A percentile compares a stretch with the other conserved stretches of the same genome.
phyloP scores from a whole-genome alignment of 1,284 basidiomycete genomes.

The Kalmanozyma brasiliensis region DNA sequence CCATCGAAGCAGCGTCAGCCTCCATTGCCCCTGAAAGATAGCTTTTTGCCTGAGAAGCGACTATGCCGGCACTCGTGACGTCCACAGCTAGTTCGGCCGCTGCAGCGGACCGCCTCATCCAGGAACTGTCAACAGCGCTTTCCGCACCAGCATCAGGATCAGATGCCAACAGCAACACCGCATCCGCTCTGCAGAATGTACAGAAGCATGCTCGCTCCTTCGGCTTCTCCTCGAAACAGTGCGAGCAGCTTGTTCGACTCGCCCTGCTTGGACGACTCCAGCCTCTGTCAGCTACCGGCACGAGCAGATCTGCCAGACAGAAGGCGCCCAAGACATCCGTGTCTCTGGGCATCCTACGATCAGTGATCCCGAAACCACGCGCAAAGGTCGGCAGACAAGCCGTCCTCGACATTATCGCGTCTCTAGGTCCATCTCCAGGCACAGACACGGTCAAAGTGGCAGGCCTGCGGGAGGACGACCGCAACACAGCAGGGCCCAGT shows the following conservation, averaged over 20 bases:
- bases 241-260: conserved; percentile 37
- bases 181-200: conserved; percentile 9
- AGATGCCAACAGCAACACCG: conserved; percentile 7
- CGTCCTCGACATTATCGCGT: conserved; percentile 32
- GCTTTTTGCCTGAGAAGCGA: no score
- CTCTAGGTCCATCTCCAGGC: conserved; percentile 35
- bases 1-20: no score
- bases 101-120: conserved; percentile 28
- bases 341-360: conserved; percentile 35
- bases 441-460: conserved; percentile 26
- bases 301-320: conserved; percentile 14
- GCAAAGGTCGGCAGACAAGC: conserved; percentile 32
- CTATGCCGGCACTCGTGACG: conserved; percentile 30
- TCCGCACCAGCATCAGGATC: conserved; percentile 17
- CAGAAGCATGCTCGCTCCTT: conserved; percentile 30
- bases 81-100: conserved; percentile 9
- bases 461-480: conserved; percentile 17
- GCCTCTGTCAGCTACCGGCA: conserved; percentile 6
- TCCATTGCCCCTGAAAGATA: no score
- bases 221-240: conserved; percentile 38
- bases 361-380: conserved; percentile 27
- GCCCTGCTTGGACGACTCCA: conserved; percentile 30
- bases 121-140: conserved; percentile 25
- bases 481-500: conserved; percentile 8
- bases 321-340: conserved; percentile 36